Conservation (phyloP, 257 asterid genomes). For the Nicotiana knightiana region DNA sequence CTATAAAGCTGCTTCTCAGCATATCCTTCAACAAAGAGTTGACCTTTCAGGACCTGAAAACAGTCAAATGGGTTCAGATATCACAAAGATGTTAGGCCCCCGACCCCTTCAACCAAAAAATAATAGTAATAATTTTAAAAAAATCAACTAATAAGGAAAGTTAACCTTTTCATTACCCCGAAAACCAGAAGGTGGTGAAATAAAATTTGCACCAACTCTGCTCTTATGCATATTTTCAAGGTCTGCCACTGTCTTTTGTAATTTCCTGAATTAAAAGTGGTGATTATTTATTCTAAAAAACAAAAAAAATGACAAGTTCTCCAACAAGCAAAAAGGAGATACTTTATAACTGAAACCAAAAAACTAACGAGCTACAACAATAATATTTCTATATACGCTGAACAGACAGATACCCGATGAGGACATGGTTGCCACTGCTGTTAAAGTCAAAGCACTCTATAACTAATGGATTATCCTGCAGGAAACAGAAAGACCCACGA, state of each 20-base stretch:
- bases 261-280: slow-evolving; percentile 34
- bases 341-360: neutral
- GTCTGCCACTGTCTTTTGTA: slow-evolving; percentile 61
- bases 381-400: neutral
- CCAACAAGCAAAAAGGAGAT: neutral
- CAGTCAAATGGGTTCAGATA: slow-evolving; percentile 8
- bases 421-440: slow-evolving; percentile 55
- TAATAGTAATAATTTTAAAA: neutral
- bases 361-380: neutral
- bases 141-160: neutral
- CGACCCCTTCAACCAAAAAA: neutral
- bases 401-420: slow-evolving; percentile 52
- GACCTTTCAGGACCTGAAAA: slow-evolving; percentile 49
- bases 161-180: slow-evolving; percentile 53
- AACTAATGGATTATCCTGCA: slow-evolving; percentile 72
- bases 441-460: slow-evolving; percentile 85
- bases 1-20: slow-evolving; percentile 59
- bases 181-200: slow-evolving; percentile 42
- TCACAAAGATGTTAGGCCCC: slow-evolving; percentile 4
- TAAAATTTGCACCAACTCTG: slow-evolving; percentile 50
- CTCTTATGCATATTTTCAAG: slow-evolving; percentile 46
- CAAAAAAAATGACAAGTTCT: neutral
- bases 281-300: neutral
- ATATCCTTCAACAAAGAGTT: slow-evolving; percentile 53
- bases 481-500: neutral